These are phyloP conservation scores for Allium sativum DNA, from an alignment of 106 monocot species.

Conservation along the genomic window DNA sequence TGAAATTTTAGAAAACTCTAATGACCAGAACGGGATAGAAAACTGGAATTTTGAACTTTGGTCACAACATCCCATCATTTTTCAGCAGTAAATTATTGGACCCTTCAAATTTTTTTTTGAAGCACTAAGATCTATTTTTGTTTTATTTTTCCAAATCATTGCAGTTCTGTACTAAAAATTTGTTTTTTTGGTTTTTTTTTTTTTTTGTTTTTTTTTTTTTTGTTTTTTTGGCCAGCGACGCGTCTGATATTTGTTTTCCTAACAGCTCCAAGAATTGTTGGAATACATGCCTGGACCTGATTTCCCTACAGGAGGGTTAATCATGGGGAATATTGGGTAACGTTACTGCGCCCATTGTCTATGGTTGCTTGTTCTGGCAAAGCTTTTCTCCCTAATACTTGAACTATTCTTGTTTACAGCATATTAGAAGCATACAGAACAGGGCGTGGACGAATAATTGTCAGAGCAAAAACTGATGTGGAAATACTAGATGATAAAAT, in stretches of 20 bases:
- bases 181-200: too few relatives aligned
- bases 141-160: too few relatives aligned
- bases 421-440: constrained; percentile 94
- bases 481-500: constrained; percentile 78
- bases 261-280: constrained; percentile 87
- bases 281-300: constrained; percentile 99
- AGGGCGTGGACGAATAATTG: constrained; percentile 79
- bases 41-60: too few relatives aligned
- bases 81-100: too few relatives aligned
- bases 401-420: constrained; percentile 23
- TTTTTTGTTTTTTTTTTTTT: too few relatives aligned
- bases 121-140: too few relatives aligned
- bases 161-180: too few relatives aligned
- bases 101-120: too few relatives aligned
- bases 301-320: constrained; percentile 95
- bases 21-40: too few relatives aligned
- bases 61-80: too few relatives aligned
- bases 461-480: constrained; percentile 93
- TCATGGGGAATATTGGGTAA: constrained; percentile 93
- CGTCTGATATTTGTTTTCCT: neutral
- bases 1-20: too few relatives aligned
- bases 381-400: neutral
- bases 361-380: constrained; percentile 3
- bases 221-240: too few relatives aligned
- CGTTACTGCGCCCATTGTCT: neutral